phyloP scores from a whole-genome alignment of 1,139 yeast species.

The Magnusiomyces paraingens region DNA sequence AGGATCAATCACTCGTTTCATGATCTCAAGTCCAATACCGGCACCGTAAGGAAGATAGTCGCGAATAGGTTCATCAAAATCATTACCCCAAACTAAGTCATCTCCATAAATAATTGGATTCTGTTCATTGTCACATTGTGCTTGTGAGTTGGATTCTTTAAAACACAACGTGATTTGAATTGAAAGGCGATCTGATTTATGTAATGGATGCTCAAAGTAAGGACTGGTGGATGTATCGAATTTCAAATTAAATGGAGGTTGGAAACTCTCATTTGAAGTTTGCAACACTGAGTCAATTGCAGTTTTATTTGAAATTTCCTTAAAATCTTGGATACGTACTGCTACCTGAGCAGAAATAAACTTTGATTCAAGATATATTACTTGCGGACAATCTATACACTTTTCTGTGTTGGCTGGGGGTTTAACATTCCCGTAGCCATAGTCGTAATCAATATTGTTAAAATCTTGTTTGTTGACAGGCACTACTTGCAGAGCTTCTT shows the following conservation, averaged over 20 bases:
- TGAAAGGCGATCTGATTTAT: constrained; percentile 26
- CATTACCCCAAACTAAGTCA: constrained; percentile 60
- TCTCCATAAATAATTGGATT: constrained; percentile 42
- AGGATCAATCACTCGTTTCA: constrained; percentile 46
- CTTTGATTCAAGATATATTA: constrained; percentile 8
- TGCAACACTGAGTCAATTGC: neutral
- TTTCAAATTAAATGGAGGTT: neutral
- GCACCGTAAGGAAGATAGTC: constrained; percentile 59
- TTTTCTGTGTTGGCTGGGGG: neutral
- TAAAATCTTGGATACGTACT: constrained; percentile 14
- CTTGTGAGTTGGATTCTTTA: constrained; percentile 17
- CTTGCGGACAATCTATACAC: neutral
- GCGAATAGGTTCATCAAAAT: constrained; percentile 53
- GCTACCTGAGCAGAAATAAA: constrained; percentile 10
- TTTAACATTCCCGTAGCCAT: neutral
- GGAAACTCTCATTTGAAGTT: neutral
- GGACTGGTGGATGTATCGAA: constrained; percentile 4
- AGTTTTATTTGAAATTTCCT: neutral
- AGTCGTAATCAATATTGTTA: neutral
- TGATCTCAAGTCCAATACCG: constrained; percentile 44
- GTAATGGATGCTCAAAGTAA: constrained; percentile 25
- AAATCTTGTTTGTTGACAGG: neutral
- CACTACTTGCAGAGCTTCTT: neutral
- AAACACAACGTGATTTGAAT: constrained; percentile 29
- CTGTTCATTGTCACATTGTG: neutral